Evolutionary conservation across 768 basidiomycete species (phyloP), one percentile per base, ranked within the genome.

Genomic region (Gymnopilus junonius): DNA sequence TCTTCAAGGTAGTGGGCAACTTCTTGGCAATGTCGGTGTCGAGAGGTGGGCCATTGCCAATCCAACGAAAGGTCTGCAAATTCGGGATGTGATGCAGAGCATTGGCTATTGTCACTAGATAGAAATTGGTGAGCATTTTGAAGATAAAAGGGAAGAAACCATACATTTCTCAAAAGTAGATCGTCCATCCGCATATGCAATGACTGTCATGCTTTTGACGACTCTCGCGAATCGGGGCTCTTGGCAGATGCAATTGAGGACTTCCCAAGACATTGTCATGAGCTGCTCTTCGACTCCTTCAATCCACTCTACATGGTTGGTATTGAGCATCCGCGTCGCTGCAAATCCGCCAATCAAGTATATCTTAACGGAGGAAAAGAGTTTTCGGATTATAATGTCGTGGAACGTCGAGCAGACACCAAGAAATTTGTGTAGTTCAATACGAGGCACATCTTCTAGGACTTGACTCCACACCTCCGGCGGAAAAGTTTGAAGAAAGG

Each of bases 401-500:
- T 78, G 79, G 54, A 79, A 79, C 31, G 73, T 59, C 20, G 76
- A 76, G 39, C 77, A 80, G 32, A 79, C 79, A 8, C 55, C 54
- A 29, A 80, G 70, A 25, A 79, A 65, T 8, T 68, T 56, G 35
- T 67, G 63, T 34, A 75, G 70, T 14, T 72, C 65, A 0, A 66
- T 37, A 46, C 67, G 58, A 10, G 79, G 75, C n/a, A 79, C 64
- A 54, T 71, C 69, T 17, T 66, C 65, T 35, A 76, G 58, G 21
- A 79, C 70, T 17, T 76, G 74, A 20, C 69, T 71, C 78, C 77
- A 80, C 31, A 79, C 72, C 69, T 82, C 80, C 14, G 75, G 72
- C 17, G 80, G 77, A 5, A 80, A 57, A 6, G 59, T 20, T 3
- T 15, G 55, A 40, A 45, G 31, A 25, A 32, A 62, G 20, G 25